These are phyloP conservation scores for Aspergillus spinulosporus DNA, from an alignment of 2,329 filamentous ascomycete genomes.

Conservation along the genomic window DNA sequence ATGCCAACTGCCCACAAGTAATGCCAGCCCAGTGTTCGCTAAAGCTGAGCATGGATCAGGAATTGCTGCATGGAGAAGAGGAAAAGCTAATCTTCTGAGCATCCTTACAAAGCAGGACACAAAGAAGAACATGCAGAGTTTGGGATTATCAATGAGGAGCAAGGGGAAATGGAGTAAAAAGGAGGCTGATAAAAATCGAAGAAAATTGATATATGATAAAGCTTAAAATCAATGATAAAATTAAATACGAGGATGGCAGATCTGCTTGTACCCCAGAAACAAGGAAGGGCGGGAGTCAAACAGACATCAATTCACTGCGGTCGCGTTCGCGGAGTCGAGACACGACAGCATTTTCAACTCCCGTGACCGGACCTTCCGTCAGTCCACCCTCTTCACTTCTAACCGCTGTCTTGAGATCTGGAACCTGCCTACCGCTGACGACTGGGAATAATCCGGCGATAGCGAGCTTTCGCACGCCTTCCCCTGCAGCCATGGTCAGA, in stretches of 20 bases:
- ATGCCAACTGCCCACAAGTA: too few relatives aligned
- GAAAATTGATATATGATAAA: not conserved
- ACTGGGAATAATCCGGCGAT: not conserved
- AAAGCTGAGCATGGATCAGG: too few relatives aligned
- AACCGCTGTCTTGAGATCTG: not conserved
- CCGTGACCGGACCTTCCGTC: constrained; percentile 20
- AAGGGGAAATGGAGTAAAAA: not conserved
- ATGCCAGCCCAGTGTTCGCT: too few relatives aligned
- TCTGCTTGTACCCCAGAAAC: not conserved
- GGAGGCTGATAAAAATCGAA: not conserved
- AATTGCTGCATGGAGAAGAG: too few relatives aligned
- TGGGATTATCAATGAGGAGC: not conserved
- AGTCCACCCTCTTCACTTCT: constrained; percentile 1
- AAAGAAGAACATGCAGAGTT: too few relatives aligned
- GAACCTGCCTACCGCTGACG: not conserved
- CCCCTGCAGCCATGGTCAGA: constrained; percentile 23
- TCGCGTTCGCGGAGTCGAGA: not conserved
- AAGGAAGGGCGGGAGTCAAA: constrained; percentile 10
- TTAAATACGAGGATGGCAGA: not conserved
- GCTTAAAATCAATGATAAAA: not conserved
- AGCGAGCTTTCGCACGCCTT: constrained; percentile 2
- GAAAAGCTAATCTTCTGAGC: too few relatives aligned
- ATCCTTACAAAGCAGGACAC: too few relatives aligned
- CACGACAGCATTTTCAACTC: constrained; percentile 8
- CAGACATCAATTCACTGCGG: not conserved